Conservation (phyloP, 495 filamentous ascomycete species). For the Hypoxylon perforatum region DNA sequence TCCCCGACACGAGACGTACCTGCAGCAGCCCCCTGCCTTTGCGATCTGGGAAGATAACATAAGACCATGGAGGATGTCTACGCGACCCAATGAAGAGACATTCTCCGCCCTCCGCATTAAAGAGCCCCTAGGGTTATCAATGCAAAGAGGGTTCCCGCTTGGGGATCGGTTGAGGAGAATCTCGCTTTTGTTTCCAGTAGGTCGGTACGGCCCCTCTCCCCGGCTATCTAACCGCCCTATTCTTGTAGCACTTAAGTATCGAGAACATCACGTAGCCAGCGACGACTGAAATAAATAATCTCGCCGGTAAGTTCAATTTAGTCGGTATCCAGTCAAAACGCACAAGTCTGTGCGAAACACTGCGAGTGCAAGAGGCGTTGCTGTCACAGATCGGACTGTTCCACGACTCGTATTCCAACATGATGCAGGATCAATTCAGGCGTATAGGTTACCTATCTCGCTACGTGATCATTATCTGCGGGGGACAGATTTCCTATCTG, state of each 20-base stretch:
- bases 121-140: slow-evolving; percentile 26
- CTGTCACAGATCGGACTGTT: slow-evolving; percentile 8
- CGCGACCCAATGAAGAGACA: slow-evolving; percentile 33
- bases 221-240: slow-evolving; percentile 8
- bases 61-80: slow-evolving; percentile 17
- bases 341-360: slow-evolving; percentile 1
- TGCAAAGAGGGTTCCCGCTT: slow-evolving; percentile 16
- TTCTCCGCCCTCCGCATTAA: slow-evolving; percentile 36
- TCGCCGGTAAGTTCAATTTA: slow-evolving; percentile 4
- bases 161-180: slow-evolving; percentile 14
- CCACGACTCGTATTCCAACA: slow-evolving; percentile 4
- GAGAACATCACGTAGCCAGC: no score
- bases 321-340: not conserved
- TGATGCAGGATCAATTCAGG: slow-evolving; percentile 1
- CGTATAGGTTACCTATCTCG: slow-evolving; percentile 2
- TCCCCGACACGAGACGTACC: slow-evolving; percentile 41
- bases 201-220: slow-evolving; percentile 23
- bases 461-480: slow-evolving; percentile 10
- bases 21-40: slow-evolving; percentile 38
- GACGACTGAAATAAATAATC: slow-evolving; percentile 2
- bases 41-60: slow-evolving; percentile 35
- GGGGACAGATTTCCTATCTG: slow-evolving; percentile 4
- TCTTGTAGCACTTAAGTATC: not conserved
- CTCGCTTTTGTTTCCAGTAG: slow-evolving; percentile 22
- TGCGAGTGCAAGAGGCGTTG: not conserved